Base-by-base conservation (phyloP, 2,329 filamentous ascomycete genomes). In the Helicocarpus griseus region DNA sequence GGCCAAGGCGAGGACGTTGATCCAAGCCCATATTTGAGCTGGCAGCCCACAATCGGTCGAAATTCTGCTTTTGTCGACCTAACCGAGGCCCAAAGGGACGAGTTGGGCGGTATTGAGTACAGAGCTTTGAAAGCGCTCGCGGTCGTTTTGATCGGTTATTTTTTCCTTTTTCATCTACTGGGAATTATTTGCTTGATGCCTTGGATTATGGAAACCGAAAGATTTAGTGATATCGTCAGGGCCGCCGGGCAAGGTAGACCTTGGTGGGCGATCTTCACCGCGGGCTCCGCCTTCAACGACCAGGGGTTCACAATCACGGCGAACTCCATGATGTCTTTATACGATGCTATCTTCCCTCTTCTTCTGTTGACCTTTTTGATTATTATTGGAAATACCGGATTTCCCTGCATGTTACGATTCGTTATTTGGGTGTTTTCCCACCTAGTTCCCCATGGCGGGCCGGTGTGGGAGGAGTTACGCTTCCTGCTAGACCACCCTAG, bases 81-180 rank as follows among this genome's bases (percentile, higher is more conserved):
- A 57, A 87, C 86, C 0, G 86, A 95, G 58, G 89, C 93, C 57
- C 89, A 98, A 69, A 81, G 93, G 58, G 90, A 98, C 64, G 93
- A 98, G 68, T 73, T 98, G 2, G 93, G 93, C 9, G 93, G 93
- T 19, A 95, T 98, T 56, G 93, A 98, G 67, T 98, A 98, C 63
- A 85, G 93, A 5, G 87, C 91, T 0, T 68, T 98, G 54, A 94
- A 95, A 67, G 88, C 89, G 2, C 72, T 98, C 45, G 87, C 87
- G 1, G 65, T 88, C 26, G 82, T 97, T 28, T 73, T 97, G 19
- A 77, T 86, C 2, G 73, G 72, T 6, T 98, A 97, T 68, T 96
- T 86, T 63, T 80, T 89, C 64, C 83, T 85, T 0, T 96, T 95
- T 60, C 87, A 89, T 61, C 60, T 90, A 1, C 73, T 96, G 3